Evolutionary conservation across 2,329 filamentous ascomycete genomes (phyloP).

Genomic region (Trichoderma citrinoviride): DNA sequence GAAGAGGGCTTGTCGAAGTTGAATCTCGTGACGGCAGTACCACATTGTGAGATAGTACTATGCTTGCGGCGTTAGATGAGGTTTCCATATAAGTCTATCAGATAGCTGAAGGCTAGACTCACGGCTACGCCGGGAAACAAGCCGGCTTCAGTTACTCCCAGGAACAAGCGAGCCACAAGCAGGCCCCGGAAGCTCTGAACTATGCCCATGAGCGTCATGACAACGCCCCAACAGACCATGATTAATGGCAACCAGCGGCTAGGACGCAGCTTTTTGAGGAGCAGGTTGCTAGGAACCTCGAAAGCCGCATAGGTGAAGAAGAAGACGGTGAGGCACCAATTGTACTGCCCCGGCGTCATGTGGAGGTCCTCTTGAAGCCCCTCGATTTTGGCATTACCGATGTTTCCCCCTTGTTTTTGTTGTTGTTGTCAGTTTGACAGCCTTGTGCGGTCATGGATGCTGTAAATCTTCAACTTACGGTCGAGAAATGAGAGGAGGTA

Average conservation of each 20-base stretch:
- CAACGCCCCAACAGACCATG: constrained; percentile 60
- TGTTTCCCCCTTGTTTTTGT: constrained; percentile 51
- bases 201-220: constrained; percentile 54
- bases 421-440: not conserved
- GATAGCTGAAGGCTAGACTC: constrained; percentile 13
- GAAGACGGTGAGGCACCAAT: constrained; percentile 67
- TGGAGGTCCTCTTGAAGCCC: constrained; percentile 51
- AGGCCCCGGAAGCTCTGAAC: constrained; percentile 49
- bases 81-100: not conserved
- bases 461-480: constrained; percentile 34
- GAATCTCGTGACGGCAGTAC: constrained; percentile 57
- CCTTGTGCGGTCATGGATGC: not conserved
- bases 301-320: constrained; percentile 76
- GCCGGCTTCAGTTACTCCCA: constrained; percentile 66
- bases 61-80: not conserved
- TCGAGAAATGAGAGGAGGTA: constrained; percentile 71
- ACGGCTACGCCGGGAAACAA: constrained; percentile 62
- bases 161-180: constrained; percentile 51
- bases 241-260: constrained; percentile 73
- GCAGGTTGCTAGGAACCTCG: constrained; percentile 72
- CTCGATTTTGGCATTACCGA: constrained; percentile 65
- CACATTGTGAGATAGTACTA: constrained; percentile 56
- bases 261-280: constrained; percentile 71
- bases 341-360: constrained; percentile 67
- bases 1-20: constrained; percentile 65